A percentile compares a stretch with the other conserved stretches of the same genome.
Evolutionary conservation across 805 yeast genomes (phyloP).

Genomic region (Candida andamanensis): DNA sequence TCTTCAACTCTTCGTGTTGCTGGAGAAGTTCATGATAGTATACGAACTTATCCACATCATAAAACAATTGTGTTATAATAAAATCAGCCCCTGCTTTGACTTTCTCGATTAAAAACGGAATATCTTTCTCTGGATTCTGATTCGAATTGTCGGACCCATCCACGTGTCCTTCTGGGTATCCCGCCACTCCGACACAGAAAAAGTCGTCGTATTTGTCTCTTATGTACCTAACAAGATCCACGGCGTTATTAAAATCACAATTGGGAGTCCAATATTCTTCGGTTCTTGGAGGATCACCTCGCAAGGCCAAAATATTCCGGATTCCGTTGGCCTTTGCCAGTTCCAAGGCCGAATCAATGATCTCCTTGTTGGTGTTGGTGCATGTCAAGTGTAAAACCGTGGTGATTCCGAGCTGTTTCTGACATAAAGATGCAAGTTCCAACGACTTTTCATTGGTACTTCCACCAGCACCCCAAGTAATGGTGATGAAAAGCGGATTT

Average conservation of each 20-base stretch:
- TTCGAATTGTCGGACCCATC: constrained; percentile 68
- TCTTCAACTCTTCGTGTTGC: constrained; percentile 32
- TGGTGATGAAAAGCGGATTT: constrained; percentile 85
- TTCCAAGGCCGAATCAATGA: constrained; percentile 74
- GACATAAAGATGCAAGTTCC: constrained; percentile 75
- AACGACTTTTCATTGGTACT: constrained; percentile 83
- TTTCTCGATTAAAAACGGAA: constrained; percentile 79
- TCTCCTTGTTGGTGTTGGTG: constrained; percentile 76
- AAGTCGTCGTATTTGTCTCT: constrained; percentile 65
- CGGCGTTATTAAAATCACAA: constrained; percentile 69
- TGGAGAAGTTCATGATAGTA: constrained; percentile 54
- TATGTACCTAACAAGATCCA: constrained; percentile 81
- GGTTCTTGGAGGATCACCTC: constrained; percentile 94
- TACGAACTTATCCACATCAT: constrained; percentile 75
- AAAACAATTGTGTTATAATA: constrained; percentile 85
- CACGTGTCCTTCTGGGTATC: constrained; percentile 96
- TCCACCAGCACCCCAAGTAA: constrained; percentile 99
- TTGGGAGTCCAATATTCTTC: constrained; percentile 53
- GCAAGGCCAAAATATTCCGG: constrained; percentile 80
- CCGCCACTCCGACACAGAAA: constrained; percentile 95
- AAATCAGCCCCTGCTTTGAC: constrained; percentile 94
- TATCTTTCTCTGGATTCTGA: constrained; percentile 64
- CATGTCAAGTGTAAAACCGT: constrained; percentile 94
- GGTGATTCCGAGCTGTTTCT: constrained; percentile 70
- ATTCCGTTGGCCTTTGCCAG: constrained; percentile 75